Conservation (phyloP, 768 basidiomycete species). For the Tylopilus vinaceipallidus region DNA sequence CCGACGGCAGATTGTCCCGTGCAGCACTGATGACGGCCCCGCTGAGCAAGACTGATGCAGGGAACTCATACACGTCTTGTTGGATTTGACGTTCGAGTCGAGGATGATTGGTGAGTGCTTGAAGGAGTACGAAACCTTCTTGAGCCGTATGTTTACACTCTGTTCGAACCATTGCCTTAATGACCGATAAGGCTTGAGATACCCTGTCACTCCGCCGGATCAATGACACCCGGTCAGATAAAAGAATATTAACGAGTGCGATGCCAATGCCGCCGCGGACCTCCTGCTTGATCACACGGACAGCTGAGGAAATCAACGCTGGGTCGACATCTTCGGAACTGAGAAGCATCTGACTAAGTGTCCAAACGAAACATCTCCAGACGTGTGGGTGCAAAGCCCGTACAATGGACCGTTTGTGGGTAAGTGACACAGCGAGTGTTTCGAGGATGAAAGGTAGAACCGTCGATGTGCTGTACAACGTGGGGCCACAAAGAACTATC, state of each 20-base stretch:
- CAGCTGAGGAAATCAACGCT: constrained; percentile 35
- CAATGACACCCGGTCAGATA: constrained; percentile 19
- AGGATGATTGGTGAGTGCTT: constrained; percentile 32
- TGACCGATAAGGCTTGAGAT: constrained; percentile 35
- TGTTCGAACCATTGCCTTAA: constrained; percentile 38
- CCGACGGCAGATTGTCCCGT: constrained; percentile 24
- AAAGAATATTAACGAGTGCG: constrained; percentile 39
- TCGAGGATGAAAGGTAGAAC: constrained; percentile 39
- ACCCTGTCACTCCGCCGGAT: constrained; percentile 22
- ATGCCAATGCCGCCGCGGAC: constrained; percentile 43
- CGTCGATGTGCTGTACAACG: constrained; percentile 40
- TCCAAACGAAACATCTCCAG: constrained; percentile 60
- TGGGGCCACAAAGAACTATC: constrained; percentile 44
- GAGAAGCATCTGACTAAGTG: constrained; percentile 42
- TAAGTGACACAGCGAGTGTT: constrained; percentile 32
- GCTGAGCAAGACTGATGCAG: constrained; percentile 42
- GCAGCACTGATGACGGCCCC: constrained; percentile 38
- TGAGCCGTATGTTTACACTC: constrained; percentile 24
- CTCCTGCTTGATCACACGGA: constrained; percentile 47
- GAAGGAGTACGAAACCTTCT: constrained; percentile 37
- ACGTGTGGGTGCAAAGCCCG: constrained; percentile 41
- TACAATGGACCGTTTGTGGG: constrained; percentile 35
- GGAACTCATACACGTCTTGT: constrained; percentile 17
- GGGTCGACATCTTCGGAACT: constrained; percentile 17
- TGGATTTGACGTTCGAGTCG: constrained; percentile 5